A percentile compares a stretch with the other conserved stretches of the same genome.
phyloP scores from a whole-genome alignment of 768 basidiomycete genomes.

The Phylloporus sp. region DNA sequence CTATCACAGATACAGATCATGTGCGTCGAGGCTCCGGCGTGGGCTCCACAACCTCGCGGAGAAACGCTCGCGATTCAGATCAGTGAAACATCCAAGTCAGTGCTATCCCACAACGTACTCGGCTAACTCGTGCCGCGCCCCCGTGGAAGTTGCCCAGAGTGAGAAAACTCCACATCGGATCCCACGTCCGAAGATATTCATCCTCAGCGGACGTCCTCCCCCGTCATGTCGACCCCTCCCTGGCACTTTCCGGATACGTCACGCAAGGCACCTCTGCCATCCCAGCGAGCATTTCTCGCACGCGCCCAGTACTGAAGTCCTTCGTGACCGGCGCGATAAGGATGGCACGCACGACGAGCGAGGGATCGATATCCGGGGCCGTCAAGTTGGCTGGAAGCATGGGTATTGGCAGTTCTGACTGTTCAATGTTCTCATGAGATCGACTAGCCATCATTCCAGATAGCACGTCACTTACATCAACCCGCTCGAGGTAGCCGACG shows the following conservation, averaged over 20 bases:
- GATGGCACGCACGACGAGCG: constrained; percentile 50
- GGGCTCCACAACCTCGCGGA: constrained; percentile 27
- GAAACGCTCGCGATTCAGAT: constrained; percentile 9
- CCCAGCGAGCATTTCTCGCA: constrained; percentile 21
- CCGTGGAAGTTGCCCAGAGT: constrained; percentile 11
- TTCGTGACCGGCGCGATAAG: constrained; percentile 39
- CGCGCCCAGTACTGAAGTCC: constrained; percentile 38
- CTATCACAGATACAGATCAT: constrained; percentile 20
- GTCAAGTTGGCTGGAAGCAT: constrained; percentile 38
- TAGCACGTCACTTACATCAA: constrained; percentile 35
- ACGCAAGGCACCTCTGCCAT: constrained; percentile 18
- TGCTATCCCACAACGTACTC: constrained; percentile 23
- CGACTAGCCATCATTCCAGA: constrained; percentile 1
- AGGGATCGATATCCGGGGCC: constrained; percentile 38
- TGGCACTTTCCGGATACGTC: constrained; percentile 19
- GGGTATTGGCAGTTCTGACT: constrained; percentile 41
- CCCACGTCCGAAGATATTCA: constrained; percentile 11
- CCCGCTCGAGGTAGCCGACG: constrained; percentile 53
- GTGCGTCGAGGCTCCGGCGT: constrained; percentile 27
- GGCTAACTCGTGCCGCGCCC: constrained; percentile 22
- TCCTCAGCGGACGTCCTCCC: not conserved
- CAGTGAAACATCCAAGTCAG: constrained; percentile 10
- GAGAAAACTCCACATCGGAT: constrained; percentile 14
- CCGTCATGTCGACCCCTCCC: constrained; percentile 4
- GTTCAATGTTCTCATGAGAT: constrained; percentile 13